Evolutionary conservation across 345 rosid species (phyloP).

Genomic region (Jatropha curcas): DNA sequence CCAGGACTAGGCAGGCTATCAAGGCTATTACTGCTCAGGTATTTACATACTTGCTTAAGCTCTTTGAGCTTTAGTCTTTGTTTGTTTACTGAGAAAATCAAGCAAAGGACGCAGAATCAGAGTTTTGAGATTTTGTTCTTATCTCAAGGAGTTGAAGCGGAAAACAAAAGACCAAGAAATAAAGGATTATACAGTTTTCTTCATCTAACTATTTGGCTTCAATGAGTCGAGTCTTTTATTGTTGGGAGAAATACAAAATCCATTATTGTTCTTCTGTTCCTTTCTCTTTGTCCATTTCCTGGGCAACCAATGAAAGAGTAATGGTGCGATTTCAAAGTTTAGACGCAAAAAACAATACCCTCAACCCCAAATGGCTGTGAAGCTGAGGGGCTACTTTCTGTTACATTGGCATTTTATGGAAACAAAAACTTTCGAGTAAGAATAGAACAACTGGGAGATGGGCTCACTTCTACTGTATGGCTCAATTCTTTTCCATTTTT

Average conservation of each 20-base stretch:
- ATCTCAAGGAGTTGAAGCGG: slow-evolving; percentile 4
- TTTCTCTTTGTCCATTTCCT: slow-evolving; percentile 12
- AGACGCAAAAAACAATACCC: neutral
- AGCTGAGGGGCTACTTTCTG: slow-evolving; percentile 9
- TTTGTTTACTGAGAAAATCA: slow-evolving; percentile 31
- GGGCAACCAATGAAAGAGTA: neutral
- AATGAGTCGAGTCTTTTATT: neutral
- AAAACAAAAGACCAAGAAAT: neutral
- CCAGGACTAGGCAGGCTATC: slow-evolving; percentile 70
- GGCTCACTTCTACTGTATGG: neutral
- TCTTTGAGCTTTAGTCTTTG: slow-evolving; percentile 4
- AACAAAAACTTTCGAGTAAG: neutral
- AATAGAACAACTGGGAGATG: neutral
- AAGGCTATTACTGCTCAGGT: slow-evolving; percentile 85
- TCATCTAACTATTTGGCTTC: neutral
- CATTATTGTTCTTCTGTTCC: slow-evolving; percentile 11
- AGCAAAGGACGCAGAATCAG: slow-evolving; percentile 11
- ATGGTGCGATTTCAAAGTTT: slow-evolving; percentile 1
- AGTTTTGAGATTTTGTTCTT: slow-evolving; percentile 17
- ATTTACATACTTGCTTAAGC: neutral
- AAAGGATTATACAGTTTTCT: neutral
- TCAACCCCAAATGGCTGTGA: neutral
- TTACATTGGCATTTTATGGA: slow-evolving; percentile 4
- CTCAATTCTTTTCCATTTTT: neutral
- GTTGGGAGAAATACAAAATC: neutral